phyloP scores from a whole-genome alignment of 805 yeast genomes.

The Wickerhamomyces sydowiorum region DNA sequence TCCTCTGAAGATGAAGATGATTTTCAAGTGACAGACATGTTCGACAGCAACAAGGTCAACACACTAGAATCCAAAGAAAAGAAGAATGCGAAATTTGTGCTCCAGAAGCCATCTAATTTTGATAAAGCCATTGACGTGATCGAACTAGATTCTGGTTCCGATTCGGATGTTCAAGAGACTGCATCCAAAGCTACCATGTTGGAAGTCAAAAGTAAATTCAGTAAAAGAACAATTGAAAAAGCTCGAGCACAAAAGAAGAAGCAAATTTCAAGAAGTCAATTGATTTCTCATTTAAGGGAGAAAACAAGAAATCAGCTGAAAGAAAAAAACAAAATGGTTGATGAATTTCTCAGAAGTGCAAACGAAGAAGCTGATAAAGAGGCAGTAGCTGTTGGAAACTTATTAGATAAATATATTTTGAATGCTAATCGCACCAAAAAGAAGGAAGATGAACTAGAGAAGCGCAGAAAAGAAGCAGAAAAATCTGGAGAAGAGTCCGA shows the following conservation, averaged over 20 bases:
- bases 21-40: slow-evolving; percentile 5
- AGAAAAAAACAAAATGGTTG: no score
- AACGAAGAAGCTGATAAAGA: slow-evolving; percentile 38
- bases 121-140: slow-evolving; percentile 3
- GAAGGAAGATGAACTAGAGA: slow-evolving; percentile 27
- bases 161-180: slow-evolving; percentile 16
- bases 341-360: no score
- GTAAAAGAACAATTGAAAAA: slow-evolving; percentile 18
- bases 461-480: slow-evolving; percentile 10
- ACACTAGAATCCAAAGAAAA: slow-evolving; percentile 4
- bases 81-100: not conserved
- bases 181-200: slow-evolving; percentile 29
- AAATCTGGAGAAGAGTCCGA: slow-evolving; percentile 6
- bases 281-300: slow-evolving; percentile 32
- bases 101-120: not conserved
- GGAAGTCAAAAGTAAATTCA: slow-evolving; percentile 28
- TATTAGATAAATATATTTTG: slow-evolving; percentile 17
- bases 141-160: slow-evolving; percentile 18
- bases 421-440: slow-evolving; percentile 22
- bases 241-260: slow-evolving; percentile 7
- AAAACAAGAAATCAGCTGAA: slow-evolving; percentile 46
- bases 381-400: slow-evolving; percentile 14
- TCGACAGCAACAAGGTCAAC: not conserved
- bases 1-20: slow-evolving; percentile 10
- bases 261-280: slow-evolving; percentile 20